Percentiles rank a stretch among this genome's conserved stretches.
These are phyloP conservation scores for Coemansia sp. DNA, from an alignment of 192 early-diverging fungal genomes.

Conservation along the genomic window DNA sequence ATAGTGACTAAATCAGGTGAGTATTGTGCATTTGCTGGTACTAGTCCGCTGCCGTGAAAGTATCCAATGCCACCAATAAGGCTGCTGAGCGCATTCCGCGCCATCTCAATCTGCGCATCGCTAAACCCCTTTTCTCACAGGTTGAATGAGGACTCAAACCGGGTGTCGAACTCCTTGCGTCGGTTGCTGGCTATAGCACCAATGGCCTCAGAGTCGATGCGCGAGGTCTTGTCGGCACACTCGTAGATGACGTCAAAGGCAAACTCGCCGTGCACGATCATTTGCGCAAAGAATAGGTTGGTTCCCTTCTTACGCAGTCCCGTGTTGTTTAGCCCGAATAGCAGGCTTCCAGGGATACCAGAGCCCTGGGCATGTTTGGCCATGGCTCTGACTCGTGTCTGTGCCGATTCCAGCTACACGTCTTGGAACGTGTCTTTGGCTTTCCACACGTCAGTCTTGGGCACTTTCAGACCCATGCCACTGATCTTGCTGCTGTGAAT, in stretches of 20 bases:
- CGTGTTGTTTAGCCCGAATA: constrained; percentile 63
- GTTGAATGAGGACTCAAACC: constrained; percentile 77
- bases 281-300: constrained; percentile 43
- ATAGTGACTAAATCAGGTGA: no score
- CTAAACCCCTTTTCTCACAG: constrained; percentile 67
- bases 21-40: no score
- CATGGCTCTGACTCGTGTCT: no score
- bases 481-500: no score
- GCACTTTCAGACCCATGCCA: no score
- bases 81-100: constrained; percentile 76
- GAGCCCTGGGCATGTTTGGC: constrained; percentile 14
- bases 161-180: constrained; percentile 63
- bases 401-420: no score
- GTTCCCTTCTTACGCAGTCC: constrained; percentile 20
- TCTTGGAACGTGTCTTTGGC: no score
- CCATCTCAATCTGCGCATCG: constrained; percentile 68
- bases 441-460: no score
- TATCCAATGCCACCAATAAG: constrained; percentile 90
- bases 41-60: constrained; percentile 42
- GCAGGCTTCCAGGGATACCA: constrained; percentile 58
- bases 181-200: constrained; percentile 15
- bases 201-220: no score
- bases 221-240: background rate
- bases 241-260: constrained; percentile 52
- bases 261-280: constrained; percentile 42